Percentiles rank a stretch among this genome's conserved stretches.
phyloP scores from a whole-genome alignment of 805 yeast species.

The Torulaspora delbrueckii region DNA sequence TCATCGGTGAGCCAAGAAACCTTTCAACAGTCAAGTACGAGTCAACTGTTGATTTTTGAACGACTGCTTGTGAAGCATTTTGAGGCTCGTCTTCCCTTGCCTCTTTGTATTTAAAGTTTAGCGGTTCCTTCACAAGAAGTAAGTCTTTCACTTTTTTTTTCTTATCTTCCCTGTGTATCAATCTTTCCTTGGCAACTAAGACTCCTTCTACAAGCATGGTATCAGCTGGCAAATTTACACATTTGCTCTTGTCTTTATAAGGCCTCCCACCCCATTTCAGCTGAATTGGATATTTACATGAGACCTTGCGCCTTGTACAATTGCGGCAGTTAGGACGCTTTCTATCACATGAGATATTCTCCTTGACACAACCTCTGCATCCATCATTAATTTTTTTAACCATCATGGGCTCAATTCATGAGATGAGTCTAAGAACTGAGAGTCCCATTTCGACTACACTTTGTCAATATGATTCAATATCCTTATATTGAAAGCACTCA shows the following conservation, averaged over 20 bases:
- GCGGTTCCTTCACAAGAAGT: conserved; percentile 1
- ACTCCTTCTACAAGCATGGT: conserved; percentile 12
- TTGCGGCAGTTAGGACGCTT: conserved; percentile 54
- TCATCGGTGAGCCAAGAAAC: not conserved
- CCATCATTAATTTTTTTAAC: not conserved
- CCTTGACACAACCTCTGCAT: conserved; percentile 57
- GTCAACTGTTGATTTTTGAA: not conserved
- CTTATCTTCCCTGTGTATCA: not conserved
- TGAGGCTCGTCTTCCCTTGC: too few species aligned
- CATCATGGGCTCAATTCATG: not conserved
- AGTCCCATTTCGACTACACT: not conserved
- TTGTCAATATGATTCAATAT: too few species aligned
- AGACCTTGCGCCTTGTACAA: conserved; percentile 43
- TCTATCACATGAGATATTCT: conserved; percentile 68
- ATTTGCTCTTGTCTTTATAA: conserved; percentile 8
- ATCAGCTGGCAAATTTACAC: conserved; percentile 9
- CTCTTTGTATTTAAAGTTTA: not conserved
- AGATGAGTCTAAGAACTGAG: not conserved
- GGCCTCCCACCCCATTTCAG: conserved; percentile 52
- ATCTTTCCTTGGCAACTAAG: conserved; percentile 5
- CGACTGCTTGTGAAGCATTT: not conserved
- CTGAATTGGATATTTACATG: conserved; percentile 60
- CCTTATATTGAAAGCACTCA: too few species aligned
- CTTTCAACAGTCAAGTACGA: not conserved
- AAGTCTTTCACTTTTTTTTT: not conserved